These are phyloP conservation scores for Ensete glaucum DNA, from an alignment of 176 grass and related monocot genomes.

Conservation along the genomic window DNA sequence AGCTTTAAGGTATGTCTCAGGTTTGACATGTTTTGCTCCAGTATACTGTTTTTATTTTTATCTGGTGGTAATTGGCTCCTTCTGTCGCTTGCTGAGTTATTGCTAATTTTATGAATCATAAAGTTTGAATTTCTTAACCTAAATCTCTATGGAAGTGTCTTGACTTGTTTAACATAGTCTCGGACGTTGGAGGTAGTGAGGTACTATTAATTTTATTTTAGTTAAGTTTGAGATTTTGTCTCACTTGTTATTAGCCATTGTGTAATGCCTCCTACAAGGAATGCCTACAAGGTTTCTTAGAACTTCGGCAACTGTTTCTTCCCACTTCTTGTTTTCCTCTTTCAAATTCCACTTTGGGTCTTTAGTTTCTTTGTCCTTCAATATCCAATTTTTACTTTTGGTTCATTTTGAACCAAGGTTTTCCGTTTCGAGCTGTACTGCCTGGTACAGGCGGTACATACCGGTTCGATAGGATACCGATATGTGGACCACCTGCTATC, in stretches of 20 bases:
- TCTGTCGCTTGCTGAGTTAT: background rate
- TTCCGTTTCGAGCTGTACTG: too few species aligned
- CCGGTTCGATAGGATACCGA: too few species aligned
- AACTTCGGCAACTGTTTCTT: background rate
- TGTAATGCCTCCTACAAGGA: background rate
- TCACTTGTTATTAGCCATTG: background rate
- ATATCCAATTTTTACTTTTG: background rate
- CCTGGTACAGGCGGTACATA: too few species aligned
- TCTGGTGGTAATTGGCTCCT: background rate
- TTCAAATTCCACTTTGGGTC: background rate
- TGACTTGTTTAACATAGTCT: background rate
- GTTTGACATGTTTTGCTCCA: background rate
- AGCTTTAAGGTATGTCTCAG: slow-evolving; percentile 66
- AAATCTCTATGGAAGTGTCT: background rate
- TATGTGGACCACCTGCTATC: too few species aligned
- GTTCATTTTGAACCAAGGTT: too few species aligned
- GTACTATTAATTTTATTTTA: background rate
- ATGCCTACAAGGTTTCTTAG: background rate
- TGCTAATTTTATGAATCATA: too few species aligned
- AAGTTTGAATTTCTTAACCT: background rate
- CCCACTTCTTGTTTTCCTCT: background rate
- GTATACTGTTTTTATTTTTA: background rate
- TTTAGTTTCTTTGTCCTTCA: background rate
- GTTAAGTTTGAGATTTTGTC: background rate
- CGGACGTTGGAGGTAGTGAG: background rate